Evolutionary conservation across 208 protist species (phyloP).

Genomic region (Leishmania aethiopica): DNA sequence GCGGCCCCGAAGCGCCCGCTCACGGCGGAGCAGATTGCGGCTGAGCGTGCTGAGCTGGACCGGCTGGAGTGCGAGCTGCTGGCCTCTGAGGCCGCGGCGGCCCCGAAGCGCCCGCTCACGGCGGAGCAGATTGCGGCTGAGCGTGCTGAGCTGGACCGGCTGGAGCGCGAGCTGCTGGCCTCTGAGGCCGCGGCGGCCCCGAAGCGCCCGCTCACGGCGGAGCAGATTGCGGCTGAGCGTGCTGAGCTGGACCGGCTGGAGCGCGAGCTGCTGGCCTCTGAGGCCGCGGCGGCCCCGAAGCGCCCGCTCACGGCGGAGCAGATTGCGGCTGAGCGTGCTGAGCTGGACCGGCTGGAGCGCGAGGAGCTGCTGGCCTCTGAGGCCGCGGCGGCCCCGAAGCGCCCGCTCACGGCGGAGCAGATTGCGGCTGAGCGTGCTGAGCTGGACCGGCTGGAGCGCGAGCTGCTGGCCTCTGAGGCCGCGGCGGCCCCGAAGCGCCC

Average conservation of each 20-base stretch:
- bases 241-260: not conserved
- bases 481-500: not conserved
- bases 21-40: not conserved
- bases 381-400: not conserved
- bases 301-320: constrained; percentile 15
- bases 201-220: constrained; percentile 7
- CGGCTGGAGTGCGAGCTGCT: constrained; percentile 2
- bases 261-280: not conserved
- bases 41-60: constrained; percentile 2
- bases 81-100: not conserved
- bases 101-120: constrained; percentile 1
- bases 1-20: not conserved
- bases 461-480: not conserved
- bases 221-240: constrained; percentile 13
- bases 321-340: not conserved
- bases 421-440: constrained; percentile 1
- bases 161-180: not conserved
- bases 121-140: constrained; percentile 5
- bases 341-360: constrained; percentile 5
- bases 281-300: not conserved
- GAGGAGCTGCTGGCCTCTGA: not conserved
- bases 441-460: constrained; percentile 5
- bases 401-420: constrained; percentile 17
- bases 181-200: not conserved
- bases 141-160: not conserved